phyloP scores from a whole-genome alignment of 2,329 filamentous ascomycete species.

The Didymella keratinophila region DNA sequence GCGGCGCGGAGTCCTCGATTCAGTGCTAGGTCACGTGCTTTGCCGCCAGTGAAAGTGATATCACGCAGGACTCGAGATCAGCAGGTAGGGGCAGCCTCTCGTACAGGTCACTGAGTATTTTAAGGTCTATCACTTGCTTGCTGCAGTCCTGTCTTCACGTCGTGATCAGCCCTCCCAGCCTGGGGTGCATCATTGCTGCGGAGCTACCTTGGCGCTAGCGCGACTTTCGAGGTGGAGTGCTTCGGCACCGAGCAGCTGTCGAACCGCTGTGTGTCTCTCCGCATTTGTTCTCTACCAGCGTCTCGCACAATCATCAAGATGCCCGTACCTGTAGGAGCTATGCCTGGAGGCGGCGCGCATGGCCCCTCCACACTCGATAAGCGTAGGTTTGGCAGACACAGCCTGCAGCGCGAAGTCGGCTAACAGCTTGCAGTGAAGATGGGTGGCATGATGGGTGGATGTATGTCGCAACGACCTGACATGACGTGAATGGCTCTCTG shows the following conservation, averaged over 20 bases:
- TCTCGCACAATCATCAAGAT: slow-evolving; percentile 49
- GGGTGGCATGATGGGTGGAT: slow-evolving; percentile 98
- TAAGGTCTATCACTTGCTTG: too few species aligned
- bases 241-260: slow-evolving; percentile 21
- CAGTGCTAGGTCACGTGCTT: slow-evolving; percentile 11
- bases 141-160: neutral
- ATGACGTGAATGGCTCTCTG: slow-evolving; percentile 17
- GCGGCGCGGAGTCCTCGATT: slow-evolving; percentile 7
- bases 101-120: too few species aligned
- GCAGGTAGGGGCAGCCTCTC: too few species aligned
- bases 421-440: slow-evolving; percentile 78
- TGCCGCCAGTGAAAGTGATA: slow-evolving; percentile 1
- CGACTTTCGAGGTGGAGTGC: slow-evolving; percentile 12
- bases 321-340: slow-evolving; percentile 64
- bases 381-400: slow-evolving; percentile 59
- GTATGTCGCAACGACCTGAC: slow-evolving; percentile 65
- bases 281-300: slow-evolving; percentile 20
- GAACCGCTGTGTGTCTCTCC: slow-evolving; percentile 24
- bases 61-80: too few species aligned
- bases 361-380: slow-evolving; percentile 76
- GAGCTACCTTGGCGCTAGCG: slow-evolving; percentile 20
- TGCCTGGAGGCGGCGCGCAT: slow-evolving; percentile 44
- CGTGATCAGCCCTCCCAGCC: neutral
- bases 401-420: slow-evolving; percentile 28
- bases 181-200: slow-evolving; percentile 4